Evolutionary conservation across 192 early-diverging fungal genomes (phyloP).

Genomic region (Umbelopsis sp.): DNA sequence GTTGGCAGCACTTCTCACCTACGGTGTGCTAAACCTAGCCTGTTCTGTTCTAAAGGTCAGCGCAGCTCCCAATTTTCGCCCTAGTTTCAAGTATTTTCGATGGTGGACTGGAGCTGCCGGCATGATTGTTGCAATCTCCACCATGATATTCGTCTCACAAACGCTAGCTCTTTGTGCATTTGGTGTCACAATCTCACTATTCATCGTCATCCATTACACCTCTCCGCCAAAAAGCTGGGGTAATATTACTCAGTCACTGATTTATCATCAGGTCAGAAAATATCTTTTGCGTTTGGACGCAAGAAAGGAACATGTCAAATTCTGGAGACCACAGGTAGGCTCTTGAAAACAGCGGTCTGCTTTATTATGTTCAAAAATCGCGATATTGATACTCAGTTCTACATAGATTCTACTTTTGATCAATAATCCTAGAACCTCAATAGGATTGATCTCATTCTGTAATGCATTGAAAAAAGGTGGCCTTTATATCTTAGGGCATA

Average conservation of each 20-base stretch:
- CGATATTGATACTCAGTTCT: neutral
- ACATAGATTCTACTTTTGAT: constrained; percentile 57
- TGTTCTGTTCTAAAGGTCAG: constrained; percentile 65
- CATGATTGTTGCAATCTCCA: constrained; percentile 47
- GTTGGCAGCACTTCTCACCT: constrained; percentile 65
- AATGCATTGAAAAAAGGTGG: constrained; percentile 74
- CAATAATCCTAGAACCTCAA: constrained; percentile 57
- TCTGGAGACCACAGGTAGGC: constrained; percentile 63
- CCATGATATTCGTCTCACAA: constrained; percentile 61
- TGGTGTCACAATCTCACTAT: constrained; percentile 53
- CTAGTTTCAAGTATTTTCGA: constrained; percentile 67
- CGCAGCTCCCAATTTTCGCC: constrained; percentile 70
- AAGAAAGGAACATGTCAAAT: constrained; percentile 70
- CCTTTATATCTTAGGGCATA: constrained; percentile 66
- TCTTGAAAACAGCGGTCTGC: no score
- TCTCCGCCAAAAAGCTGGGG: constrained; percentile 72
- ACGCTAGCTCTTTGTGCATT: constrained; percentile 50
- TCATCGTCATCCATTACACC: constrained; percentile 66
- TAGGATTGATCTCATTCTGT: constrained; percentile 64
- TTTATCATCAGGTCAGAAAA: constrained; percentile 76
- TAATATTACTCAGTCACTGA: constrained; percentile 68
- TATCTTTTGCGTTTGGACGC: constrained; percentile 63
- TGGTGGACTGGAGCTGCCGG: constrained; percentile 64
- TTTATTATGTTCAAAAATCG: no score
- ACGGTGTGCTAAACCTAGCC: constrained; percentile 65